These are phyloP conservation scores for Hordeum pubiflorum DNA, from an alignment of 202 grass and related monocot species.

Conservation along the genomic window DNA sequence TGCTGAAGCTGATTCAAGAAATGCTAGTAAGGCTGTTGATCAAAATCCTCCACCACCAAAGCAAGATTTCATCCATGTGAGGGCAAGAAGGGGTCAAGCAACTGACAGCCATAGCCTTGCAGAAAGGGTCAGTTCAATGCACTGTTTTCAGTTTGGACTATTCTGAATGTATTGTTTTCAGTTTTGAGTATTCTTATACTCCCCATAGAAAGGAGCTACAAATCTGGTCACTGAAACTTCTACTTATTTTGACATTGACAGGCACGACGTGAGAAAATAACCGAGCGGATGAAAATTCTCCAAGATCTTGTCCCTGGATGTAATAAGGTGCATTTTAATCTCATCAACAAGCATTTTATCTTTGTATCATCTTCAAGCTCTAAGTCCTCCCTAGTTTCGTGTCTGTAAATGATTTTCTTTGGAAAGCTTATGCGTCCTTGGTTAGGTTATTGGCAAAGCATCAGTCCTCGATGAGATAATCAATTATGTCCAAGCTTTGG, in stretches of 20 bases:
- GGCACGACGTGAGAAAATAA: slow-evolving; percentile 98
- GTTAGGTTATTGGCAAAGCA: slow-evolving; percentile 93
- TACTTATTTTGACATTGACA: slow-evolving; percentile 22
- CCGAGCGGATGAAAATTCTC: slow-evolving; percentile 93
- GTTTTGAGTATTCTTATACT: neutral
- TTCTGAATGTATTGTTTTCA: neutral
- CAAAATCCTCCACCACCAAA: slow-evolving; percentile 61
- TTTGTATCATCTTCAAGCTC: neutral
- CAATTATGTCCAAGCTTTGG: slow-evolving; percentile 93
- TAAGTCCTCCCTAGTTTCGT: slow-evolving; percentile 1
- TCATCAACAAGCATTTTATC: slow-evolving; percentile 12
- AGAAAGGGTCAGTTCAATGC: slow-evolving; percentile 69
- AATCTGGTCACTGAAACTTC: neutral
- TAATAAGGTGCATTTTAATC: slow-evolving; percentile 66
- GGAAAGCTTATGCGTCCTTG: slow-evolving; percentile 23
- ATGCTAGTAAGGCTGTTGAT: slow-evolving; percentile 45
- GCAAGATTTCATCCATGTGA: slow-evolving; percentile 97
- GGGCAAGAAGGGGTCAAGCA: slow-evolving; percentile 97
- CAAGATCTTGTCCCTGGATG: slow-evolving; percentile 98
- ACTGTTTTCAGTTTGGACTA: neutral
- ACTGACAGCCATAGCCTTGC: slow-evolving; percentile 98
- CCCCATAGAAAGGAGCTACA: neutral
- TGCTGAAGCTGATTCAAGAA: slow-evolving; percentile 55
- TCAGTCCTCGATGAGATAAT: slow-evolving; percentile 96
- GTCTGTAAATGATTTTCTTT: slow-evolving; percentile 12